Evolutionary conservation across 306 rosid genomes (phyloP), one percentile per base, ranked within the genome.

Genomic region (Vigna hirtella): DNA sequence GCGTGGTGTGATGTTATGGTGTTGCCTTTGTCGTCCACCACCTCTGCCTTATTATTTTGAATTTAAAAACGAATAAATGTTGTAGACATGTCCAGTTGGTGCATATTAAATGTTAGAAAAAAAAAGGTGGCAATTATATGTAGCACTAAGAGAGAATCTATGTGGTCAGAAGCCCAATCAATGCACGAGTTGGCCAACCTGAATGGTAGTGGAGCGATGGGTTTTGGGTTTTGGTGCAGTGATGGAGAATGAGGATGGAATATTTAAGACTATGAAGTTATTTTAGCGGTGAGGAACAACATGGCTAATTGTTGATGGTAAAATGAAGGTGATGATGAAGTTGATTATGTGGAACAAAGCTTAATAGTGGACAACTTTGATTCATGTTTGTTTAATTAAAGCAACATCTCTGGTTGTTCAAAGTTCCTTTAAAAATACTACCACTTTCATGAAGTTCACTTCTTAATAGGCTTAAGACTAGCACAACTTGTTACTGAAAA

Each of bases 331-430:
- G 28, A 26, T 26, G 28, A 2, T 26, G 28, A 26, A 26, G 28
- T 26, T 26, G 28, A 2, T 2, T 26, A 2, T 90, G 83, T 86
- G 97, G 97, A 96, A 90, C 97, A 92, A 92, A 92, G 28, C 28
- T 26, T 96, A 86, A 89, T 89, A 86, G 81, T 47, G 72, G 86
- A 88, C 89, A 26, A 2, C 3, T 2, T 26, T 26, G 3, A 26
- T 26, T 26, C 28, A 26, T 26, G 28, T 26, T 26, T 26, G 0
- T 26, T 26, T 26, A 26, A 2, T 26, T 0, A 26, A 26, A 26
- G 2, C 28, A 26, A 26, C 28, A 26, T 26, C 28, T 26, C 2
- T 26, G 0, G 3, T 3, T 26, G 3, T 26, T 26, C 2, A 26
- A 26, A 26, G 28, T 26, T 26, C 28, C 28, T 26, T 26, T 26